Percentiles rank a stretch among this genome's conserved stretches.
Evolutionary conservation across 805 yeast species (phyloP).

Genomic region (Torulaspora microellipsoides): DNA sequence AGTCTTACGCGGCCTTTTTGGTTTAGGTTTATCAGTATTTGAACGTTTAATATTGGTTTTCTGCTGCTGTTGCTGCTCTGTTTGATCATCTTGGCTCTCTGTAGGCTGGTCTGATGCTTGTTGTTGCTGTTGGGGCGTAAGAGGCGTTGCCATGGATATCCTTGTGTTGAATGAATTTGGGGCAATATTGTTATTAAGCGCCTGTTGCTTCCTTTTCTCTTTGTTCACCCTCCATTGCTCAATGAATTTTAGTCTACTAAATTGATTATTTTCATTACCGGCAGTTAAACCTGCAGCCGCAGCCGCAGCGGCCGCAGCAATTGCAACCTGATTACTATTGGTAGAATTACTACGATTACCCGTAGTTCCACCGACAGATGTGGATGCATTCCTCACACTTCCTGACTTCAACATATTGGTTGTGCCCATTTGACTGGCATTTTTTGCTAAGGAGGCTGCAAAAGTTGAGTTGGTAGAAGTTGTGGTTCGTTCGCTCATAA

Average conservation of each 20-base stretch:
- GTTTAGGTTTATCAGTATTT: slow-evolving; percentile 23
- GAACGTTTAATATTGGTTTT: slow-evolving; percentile 9
- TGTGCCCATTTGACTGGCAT: slow-evolving; percentile 23
- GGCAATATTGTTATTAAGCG: slow-evolving; percentile 28
- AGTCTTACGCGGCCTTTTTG: slow-evolving; percentile 32
- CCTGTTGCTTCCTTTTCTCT: slow-evolving; percentile 47
- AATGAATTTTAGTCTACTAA: slow-evolving; percentile 79
- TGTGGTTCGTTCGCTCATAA: slow-evolving; percentile 47
- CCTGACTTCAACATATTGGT: slow-evolving; percentile 8
- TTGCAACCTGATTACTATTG: slow-evolving; percentile 34
- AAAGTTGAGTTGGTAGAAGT: slow-evolving; percentile 39
- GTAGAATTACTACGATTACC: slow-evolving; percentile 23
- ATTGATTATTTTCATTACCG: slow-evolving; percentile 49
- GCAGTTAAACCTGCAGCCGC: slow-evolving; percentile 37
- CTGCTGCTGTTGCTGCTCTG: slow-evolving; percentile 4
- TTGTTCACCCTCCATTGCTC: slow-evolving; percentile 77
- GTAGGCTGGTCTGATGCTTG: slow-evolving; percentile 15
- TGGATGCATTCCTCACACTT: slow-evolving; percentile 6
- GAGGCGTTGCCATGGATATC: slow-evolving; percentile 32
- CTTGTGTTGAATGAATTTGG: slow-evolving; percentile 30
- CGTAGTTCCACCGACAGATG: slow-evolving; percentile 10
- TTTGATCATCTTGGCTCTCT: slow-evolving; percentile 1
- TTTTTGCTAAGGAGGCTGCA: slow-evolving; percentile 33
- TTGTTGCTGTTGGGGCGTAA: slow-evolving; percentile 32
- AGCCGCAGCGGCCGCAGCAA: slow-evolving; percentile 37